These are phyloP conservation scores for Sarcocystis neurona DNA, from an alignment of 169 alveolate species.

Conservation along the genomic window DNA sequence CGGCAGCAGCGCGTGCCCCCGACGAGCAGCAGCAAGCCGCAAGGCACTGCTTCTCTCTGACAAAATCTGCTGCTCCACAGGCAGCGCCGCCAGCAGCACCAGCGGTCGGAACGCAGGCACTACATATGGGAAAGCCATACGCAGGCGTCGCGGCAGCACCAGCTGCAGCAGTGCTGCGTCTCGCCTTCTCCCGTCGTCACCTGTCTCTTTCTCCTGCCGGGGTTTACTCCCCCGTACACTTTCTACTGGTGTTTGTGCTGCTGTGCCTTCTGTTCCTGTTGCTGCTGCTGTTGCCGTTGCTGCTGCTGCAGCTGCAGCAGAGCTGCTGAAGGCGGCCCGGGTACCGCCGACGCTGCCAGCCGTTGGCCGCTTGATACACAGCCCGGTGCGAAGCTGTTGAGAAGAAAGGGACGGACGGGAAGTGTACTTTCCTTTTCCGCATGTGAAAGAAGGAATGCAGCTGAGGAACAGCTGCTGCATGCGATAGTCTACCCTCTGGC, in stretches of 20 bases:
- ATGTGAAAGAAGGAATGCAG: not conserved
- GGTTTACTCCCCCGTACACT: no score
- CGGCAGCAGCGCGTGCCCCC: slow-evolving; percentile 18
- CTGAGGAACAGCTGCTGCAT: no score
- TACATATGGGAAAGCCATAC: slow-evolving; percentile 17
- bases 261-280: no score
- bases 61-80: not conserved
- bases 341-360: not conserved
- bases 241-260: no score
- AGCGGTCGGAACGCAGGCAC: slow-evolving; percentile 12
- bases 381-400: not conserved
- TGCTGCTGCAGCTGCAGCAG: not conserved
- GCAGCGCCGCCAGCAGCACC: not conserved
- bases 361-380: not conserved
- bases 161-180: not conserved
- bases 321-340: not conserved
- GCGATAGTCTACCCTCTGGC: no score
- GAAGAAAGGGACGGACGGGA: not conserved
- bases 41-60: not conserved
- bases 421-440: not conserved
- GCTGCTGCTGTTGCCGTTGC: not conserved
- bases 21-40: slow-evolving; percentile 16
- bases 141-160: not conserved
- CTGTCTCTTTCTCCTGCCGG: no score
- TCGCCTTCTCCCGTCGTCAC: no score